phyloP scores from a whole-genome alignment of 164 flowering plant species.

The Stephania yunnanensis region DNA sequence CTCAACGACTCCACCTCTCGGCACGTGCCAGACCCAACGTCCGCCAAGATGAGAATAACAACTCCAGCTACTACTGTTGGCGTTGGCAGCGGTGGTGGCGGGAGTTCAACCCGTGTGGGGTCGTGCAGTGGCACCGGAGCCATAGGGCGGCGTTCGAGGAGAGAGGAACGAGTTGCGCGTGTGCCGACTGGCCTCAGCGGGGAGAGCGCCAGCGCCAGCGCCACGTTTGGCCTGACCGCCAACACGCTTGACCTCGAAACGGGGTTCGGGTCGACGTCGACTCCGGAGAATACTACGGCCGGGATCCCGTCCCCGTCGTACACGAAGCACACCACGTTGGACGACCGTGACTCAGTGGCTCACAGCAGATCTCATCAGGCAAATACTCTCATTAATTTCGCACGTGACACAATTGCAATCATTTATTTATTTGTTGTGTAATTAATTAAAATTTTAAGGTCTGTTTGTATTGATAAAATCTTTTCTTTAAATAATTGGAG shows the following conservation, averaged over 20 bases:
- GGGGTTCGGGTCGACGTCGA: slow-evolving; percentile 36
- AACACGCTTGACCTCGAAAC: slow-evolving; percentile 29
- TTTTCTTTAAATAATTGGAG: neutral
- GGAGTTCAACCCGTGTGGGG: slow-evolving; percentile 26
- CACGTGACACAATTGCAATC: neutral
- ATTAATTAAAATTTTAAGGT: too few species aligned
- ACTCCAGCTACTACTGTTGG: neutral
- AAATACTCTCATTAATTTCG: neutral
- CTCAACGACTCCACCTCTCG: slow-evolving; percentile 10
- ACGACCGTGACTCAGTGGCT: slow-evolving; percentile 52
- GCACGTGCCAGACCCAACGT: slow-evolving; percentile 21
- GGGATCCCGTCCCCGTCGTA: slow-evolving; percentile 27
- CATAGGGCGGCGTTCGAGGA: slow-evolving; percentile 4
- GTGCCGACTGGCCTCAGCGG: slow-evolving; percentile 15
- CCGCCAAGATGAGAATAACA: too few species aligned
- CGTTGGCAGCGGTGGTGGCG: neutral
- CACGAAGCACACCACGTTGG: slow-evolving; percentile 31
- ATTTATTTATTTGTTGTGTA: too few species aligned
- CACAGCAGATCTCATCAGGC: slow-evolving; percentile 44
- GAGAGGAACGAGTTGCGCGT: slow-evolving; percentile 15
- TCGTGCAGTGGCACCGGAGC: slow-evolving; percentile 39
- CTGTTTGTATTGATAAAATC: too few species aligned
- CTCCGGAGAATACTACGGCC: neutral
- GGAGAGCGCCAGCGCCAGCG: slow-evolving; percentile 39
- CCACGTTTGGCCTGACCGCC: slow-evolving; percentile 29